These are phyloP conservation scores for Ogataea kodamae DNA, from an alignment of 805 yeast genomes.

Conservation along the genomic window DNA sequence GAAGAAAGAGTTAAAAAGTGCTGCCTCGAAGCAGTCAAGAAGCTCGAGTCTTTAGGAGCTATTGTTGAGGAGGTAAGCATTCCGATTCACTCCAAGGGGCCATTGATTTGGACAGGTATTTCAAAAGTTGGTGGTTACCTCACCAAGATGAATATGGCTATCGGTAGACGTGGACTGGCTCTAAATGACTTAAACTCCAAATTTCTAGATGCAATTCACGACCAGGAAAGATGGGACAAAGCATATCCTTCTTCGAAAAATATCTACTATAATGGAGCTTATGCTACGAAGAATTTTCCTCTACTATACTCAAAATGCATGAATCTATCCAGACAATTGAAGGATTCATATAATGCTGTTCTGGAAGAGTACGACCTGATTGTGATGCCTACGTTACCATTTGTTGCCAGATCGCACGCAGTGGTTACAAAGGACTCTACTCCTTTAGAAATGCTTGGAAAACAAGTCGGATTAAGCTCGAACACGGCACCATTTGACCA, in stretches of 20 bases:
- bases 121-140: slow-evolving; percentile 25
- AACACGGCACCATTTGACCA: slow-evolving; percentile 36
- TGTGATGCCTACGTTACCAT: slow-evolving; percentile 33
- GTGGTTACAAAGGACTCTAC: slow-evolving; percentile 13
- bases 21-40: slow-evolving; percentile 28
- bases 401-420: slow-evolving; percentile 28
- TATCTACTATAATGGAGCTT: slow-evolving; percentile 30
- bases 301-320: slow-evolving; percentile 32
- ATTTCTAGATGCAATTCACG: slow-evolving; percentile 7
- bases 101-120: slow-evolving; percentile 36
- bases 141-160: slow-evolving; percentile 11
- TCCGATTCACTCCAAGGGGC: slow-evolving; percentile 35
- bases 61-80: slow-evolving; percentile 34
- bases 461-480: slow-evolving; percentile 30
- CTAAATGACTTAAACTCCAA: slow-evolving; percentile 14
- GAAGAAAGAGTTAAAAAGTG: slow-evolving; percentile 27
- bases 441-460: slow-evolving; percentile 27
- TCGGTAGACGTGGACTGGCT: slow-evolving; percentile 20
- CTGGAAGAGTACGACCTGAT: slow-evolving; percentile 31
- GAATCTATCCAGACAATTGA: slow-evolving; percentile 31
- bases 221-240: slow-evolving; percentile 12
- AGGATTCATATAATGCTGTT: slow-evolving; percentile 30
- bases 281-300: slow-evolving; percentile 31
- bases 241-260: slow-evolving; percentile 16
- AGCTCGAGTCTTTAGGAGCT: slow-evolving; percentile 32